phyloP scores from a whole-genome alignment of 192 early-diverging fungal species.

The Podila epigama region DNA sequence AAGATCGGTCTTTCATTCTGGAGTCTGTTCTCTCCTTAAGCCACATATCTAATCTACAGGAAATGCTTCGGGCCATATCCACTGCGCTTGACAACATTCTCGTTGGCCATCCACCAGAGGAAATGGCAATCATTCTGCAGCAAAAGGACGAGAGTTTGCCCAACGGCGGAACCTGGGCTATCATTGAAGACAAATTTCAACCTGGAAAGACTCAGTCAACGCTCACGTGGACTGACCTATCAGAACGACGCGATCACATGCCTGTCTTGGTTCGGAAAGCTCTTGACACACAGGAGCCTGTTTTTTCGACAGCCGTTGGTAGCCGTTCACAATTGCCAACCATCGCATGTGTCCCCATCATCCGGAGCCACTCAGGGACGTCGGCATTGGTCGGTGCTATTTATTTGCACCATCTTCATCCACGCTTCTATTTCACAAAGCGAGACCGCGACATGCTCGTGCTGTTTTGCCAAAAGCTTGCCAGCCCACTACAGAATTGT shows the following conservation, averaged over 20 bases:
- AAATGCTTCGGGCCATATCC: conserved; percentile 30
- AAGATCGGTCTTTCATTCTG: conserved; percentile 34
- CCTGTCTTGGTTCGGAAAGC: conserved; percentile 36
- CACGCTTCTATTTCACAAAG: conserved; percentile 45
- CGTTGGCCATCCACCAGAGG: conserved; percentile 41
- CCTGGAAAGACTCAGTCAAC: conserved; percentile 32
- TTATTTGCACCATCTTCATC: conserved; percentile 42
- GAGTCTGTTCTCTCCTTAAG: conserved; percentile 23
- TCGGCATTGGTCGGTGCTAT: conserved; percentile 37
- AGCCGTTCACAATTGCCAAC: conserved; percentile 44
- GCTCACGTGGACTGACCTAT: conserved; percentile 32
- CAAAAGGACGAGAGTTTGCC: conserved; percentile 35
- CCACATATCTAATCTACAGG: conserved; percentile 24
- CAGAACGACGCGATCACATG: conserved; percentile 47
- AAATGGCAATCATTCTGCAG: conserved; percentile 48
- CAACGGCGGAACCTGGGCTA: conserved; percentile 38
- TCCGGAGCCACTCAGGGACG: background rate
- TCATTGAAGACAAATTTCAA: conserved; percentile 39
- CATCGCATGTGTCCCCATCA: conserved; percentile 45
- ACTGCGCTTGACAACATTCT: conserved; percentile 33
- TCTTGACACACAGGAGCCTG: conserved; percentile 30
- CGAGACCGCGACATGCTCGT: conserved; percentile 42
- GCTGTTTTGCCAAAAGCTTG: conserved; percentile 41
- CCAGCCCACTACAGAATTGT: conserved; percentile 18
- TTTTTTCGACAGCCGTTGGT: conserved; percentile 42